Base-by-base conservation (phyloP, 495 filamentous ascomycete genomes). In the Astrothelium macrocarpum region DNA sequence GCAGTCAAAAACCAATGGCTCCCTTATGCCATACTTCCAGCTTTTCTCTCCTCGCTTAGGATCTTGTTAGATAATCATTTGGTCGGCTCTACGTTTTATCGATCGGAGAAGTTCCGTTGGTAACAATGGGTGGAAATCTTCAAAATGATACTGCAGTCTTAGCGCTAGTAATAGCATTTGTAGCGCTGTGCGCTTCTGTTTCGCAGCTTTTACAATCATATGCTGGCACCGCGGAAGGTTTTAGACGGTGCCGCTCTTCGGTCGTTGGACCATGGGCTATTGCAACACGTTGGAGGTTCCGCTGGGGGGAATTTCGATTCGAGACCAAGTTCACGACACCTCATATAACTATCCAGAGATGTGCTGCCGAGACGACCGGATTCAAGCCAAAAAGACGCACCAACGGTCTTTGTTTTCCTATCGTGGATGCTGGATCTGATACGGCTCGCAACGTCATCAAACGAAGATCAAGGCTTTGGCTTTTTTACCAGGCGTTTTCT, bases 241-340 rank as follows among this genome's bases (percentile, higher is more conserved):
- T 56, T 16, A 29, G 49, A 56, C 49, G 49, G 20, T 56, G 49
- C 25, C 49, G 20, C 9, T 56, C 49, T 56, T 56, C 49, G 25
- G 25, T 56, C 25, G 29, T 56, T 28, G 49, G 49, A 29, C 20
- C 49, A 25, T 56, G 49, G 49, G 49, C 49, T 29, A 29, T 56
- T 56, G 49, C 49, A 56, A 56, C 49, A 5, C 49, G 49, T 26
- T 25, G 49, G 2, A 3, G 23, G 5, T 56, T 56, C 16, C 49
- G 49, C 9, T 56, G 25, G 20, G 49, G 49, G 7, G 49, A 56
- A 29, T 56, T 56, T 29, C 49, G 49, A 29, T 29, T 56, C 25
- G 49, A 56, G 49, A 56, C 49, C 12, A 56, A 56, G 29, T 56
- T 56, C 25, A 56, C 49, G 29, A 56, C 49, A 11, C 49, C 49